Evolutionary conservation across 805 yeast genomes (phyloP).

Genomic region (Maudiozyma barnettii): DNA sequence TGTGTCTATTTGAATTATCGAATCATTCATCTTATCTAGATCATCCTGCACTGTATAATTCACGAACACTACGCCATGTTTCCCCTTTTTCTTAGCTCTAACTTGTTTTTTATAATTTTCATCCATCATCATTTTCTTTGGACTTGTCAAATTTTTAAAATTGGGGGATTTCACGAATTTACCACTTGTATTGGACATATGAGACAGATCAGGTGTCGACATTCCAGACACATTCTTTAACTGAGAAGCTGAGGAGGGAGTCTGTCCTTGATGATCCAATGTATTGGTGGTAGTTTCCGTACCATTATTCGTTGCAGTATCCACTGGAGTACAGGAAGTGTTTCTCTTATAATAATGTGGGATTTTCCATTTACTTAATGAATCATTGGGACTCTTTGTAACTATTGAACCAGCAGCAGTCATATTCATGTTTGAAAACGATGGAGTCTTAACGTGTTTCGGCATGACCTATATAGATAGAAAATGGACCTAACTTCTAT

Average conservation of each 20-base stretch:
- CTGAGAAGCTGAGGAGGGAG: too few relatives aligned
- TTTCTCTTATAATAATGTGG: constrained; percentile 28
- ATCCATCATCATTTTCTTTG: constrained; percentile 23
- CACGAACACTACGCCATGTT: constrained; percentile 26
- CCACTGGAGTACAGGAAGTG: neutral
- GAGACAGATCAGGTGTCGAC: neutral
- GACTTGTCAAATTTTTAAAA: constrained; percentile 19
- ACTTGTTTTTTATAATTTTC: constrained; percentile 11
- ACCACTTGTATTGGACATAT: neutral
- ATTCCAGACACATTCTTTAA: neutral
- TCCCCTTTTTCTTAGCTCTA: constrained; percentile 13
- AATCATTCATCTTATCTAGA: neutral
- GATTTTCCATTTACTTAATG: constrained; percentile 27
- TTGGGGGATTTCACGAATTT: constrained; percentile 10
- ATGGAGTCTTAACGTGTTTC: neutral
- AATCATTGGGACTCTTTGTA: constrained; percentile 14
- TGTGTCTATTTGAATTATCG: neutral
- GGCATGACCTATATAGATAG: neutral
- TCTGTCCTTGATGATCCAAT: too few relatives aligned
- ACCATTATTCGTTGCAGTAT: neutral
- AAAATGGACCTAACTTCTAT: too few relatives aligned
- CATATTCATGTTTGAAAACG: neutral
- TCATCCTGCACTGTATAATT: constrained; percentile 28
- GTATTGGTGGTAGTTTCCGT: neutral
- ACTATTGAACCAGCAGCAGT: constrained; percentile 1